These are phyloP conservation scores for Didymosphaeria variabile DNA, from an alignment of 2,329 filamentous ascomycete species.

Conservation along the genomic window DNA sequence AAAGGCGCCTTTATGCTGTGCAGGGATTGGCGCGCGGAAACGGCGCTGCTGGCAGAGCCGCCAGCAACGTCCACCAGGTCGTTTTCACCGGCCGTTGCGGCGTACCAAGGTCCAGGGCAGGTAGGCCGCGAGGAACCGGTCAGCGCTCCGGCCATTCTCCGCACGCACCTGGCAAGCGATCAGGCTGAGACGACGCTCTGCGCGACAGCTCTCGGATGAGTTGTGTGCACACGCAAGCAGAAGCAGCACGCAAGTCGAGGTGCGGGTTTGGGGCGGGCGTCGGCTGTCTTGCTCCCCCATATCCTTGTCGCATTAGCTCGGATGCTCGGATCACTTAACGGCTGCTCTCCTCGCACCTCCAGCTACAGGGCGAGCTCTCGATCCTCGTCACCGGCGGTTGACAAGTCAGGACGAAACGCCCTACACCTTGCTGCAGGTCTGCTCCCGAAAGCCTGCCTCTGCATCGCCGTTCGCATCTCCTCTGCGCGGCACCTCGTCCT, in stretches of 20 bases:
- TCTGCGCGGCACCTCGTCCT: constrained; percentile 22
- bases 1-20: background rate
- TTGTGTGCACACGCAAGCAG: constrained; percentile 5
- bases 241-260: background rate
- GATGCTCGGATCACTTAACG: constrained; percentile 24
- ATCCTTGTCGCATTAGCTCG: constrained; percentile 17
- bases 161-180: background rate
- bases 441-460: constrained; percentile 12
- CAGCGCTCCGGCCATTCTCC: constrained; percentile 14
- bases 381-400: constrained; percentile 33
- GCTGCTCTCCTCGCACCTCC: constrained; percentile 19
- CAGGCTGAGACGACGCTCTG: background rate
- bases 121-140: constrained; percentile 35
- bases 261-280: background rate
- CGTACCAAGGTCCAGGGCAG: constrained; percentile 28
- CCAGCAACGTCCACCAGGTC: constrained; percentile 15
- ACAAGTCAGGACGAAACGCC: constrained; percentile 26
- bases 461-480: constrained; percentile 17
- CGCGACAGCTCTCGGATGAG: background rate
- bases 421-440: constrained; percentile 20
- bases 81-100: constrained; percentile 34
- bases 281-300: constrained; percentile 9
- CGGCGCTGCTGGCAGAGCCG: constrained; percentile 18
- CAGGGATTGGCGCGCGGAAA: constrained; percentile 14
- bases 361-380: constrained; percentile 25